These are phyloP conservation scores for Trametes cinnabarina DNA, from an alignment of 768 basidiomycete species.

Conservation along the genomic window DNA sequence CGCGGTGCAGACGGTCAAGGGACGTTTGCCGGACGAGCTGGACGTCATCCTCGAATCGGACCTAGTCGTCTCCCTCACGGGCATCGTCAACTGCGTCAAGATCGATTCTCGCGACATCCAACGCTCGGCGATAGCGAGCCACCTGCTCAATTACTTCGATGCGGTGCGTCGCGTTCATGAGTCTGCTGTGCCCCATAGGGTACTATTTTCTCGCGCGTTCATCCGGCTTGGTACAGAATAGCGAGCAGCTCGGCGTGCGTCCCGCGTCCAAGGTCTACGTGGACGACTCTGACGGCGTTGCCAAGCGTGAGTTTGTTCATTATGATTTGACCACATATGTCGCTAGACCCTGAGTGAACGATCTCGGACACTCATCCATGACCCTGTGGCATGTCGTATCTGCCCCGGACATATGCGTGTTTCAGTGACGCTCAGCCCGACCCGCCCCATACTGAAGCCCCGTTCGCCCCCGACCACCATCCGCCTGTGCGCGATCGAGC, in stretches of 20 bases:
- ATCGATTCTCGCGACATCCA: conserved; percentile 41
- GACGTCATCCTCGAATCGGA: conserved; percentile 52
- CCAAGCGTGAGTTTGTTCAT: conserved; percentile 37
- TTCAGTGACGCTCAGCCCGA: conserved; percentile 42
- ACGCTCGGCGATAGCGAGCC: conserved; percentile 48
- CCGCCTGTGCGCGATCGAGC: conserved; percentile 37
- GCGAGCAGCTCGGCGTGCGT: conserved; percentile 53
- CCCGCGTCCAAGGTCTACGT: conserved; percentile 53
- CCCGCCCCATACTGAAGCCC: conserved; percentile 32
- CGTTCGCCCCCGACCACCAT: conserved; percentile 27
- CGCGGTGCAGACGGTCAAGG: conserved; percentile 30
- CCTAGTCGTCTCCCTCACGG: conserved; percentile 53
- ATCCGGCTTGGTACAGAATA: conserved; percentile 48
- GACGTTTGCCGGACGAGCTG: conserved; percentile 36
- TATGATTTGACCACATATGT: conserved; percentile 8
- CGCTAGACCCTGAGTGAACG: conserved; percentile 4
- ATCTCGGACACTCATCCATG: not conserved
- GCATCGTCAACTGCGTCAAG: conserved; percentile 44
- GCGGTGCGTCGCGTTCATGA: conserved; percentile 35
- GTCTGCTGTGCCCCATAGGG: not conserved
- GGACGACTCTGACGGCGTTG: conserved; percentile 41
- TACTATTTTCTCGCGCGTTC: not conserved
- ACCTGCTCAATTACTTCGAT: conserved; percentile 51
- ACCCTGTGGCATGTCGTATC: not conserved
- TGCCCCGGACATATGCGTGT: not conserved